Evolutionary conservation across 1,284 basidiomycete genomes (phyloP), one percentile per base, ranked within the genome.

Genomic region (Ganoderma sinense): DNA sequence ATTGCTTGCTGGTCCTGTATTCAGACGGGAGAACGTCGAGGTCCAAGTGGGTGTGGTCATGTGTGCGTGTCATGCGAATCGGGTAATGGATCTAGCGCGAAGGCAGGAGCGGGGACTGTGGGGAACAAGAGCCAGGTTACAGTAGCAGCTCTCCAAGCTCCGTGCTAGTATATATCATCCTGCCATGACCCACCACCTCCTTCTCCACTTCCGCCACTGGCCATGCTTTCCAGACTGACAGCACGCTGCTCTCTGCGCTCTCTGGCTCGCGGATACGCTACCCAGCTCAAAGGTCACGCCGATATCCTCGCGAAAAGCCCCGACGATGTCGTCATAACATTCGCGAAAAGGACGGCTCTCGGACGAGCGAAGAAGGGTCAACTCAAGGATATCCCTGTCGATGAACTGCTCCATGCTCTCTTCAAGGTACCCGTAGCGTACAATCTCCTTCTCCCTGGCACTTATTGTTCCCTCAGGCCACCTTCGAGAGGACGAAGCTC

Each of bases 301-400:
- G 77, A 76, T 23, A 71, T 83, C 65, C 82, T 93, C n/a, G 83
- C 89, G 78, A 93, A 91, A 85, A 89, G 85, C 70, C 88, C 90
- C 0, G 87, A 94, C 73, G 94, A 96, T 80, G 91, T 96, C 11
- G 95, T 97, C 74, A 90, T 97, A 69, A 96, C 94, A 1, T 94
- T 94, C 75, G 91, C 93, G 26, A 91, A 93, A 74, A 89, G 95
- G 40, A 95, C 93, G 10, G 89, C 94, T 16, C 86, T 94, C 75
- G 93, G 94, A 56, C 88, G 85, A 73, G 89, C 91, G 39, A 91
- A 88, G 84, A 96, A 95, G 79, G 94, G 95, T 16, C 91, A 93
- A 74, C 83, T 94, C 74, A 95, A 93, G 79, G 92, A 95, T 75
- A 83, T 85, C 0, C 87, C 91, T 10, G 90, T 93, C 5, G 93